Percentiles rank a stretch among this genome's conserved stretches.
phyloP scores from a whole-genome alignment of 1,284 basidiomycete genomes.

The Ceratobasidium sp. region DNA sequence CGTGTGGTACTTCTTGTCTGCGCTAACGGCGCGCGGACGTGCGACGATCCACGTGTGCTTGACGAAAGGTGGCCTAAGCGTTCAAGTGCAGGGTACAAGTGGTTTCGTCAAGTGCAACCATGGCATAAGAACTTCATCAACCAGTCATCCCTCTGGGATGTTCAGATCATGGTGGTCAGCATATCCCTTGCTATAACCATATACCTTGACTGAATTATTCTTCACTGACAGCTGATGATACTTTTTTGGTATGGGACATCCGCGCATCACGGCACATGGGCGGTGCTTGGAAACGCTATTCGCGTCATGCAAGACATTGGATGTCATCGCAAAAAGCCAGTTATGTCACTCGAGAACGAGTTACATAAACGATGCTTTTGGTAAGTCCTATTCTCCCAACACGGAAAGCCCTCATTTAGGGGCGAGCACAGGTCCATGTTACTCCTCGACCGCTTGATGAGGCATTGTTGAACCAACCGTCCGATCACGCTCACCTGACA shows the following conservation, averaged over 20 bases:
- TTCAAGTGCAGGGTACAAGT: not conserved
- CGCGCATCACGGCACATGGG: not conserved
- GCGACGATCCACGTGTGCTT: not conserved
- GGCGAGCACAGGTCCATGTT: no score
- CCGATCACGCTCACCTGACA: no score
- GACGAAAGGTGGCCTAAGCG: slow-evolving; percentile 1
- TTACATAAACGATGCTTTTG: slow-evolving; percentile 13
- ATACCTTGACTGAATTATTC: no score
- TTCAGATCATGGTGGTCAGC: not conserved
- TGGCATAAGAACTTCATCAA: slow-evolving; percentile 1
- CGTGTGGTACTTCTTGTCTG: slow-evolving; percentile 4
- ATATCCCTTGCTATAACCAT: no score
- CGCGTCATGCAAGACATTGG: not conserved
- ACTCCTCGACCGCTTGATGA: no score
- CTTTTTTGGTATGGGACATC: slow-evolving; percentile 1
- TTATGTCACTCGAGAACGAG: slow-evolving; percentile 2
- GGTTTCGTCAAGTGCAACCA: slow-evolving; percentile 7
- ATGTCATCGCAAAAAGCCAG: not conserved
- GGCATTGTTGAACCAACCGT: no score
- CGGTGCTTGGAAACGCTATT: not conserved
- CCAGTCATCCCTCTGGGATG: not conserved
- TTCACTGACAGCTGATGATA: no score
- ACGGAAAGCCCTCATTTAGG: no score
- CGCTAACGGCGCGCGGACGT: slow-evolving; percentile 1
- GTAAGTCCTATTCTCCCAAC: no score